These are phyloP conservation scores for Endotrypanum monterogeii DNA, from an alignment of 208 protist genomes.

Conservation along the genomic window DNA sequence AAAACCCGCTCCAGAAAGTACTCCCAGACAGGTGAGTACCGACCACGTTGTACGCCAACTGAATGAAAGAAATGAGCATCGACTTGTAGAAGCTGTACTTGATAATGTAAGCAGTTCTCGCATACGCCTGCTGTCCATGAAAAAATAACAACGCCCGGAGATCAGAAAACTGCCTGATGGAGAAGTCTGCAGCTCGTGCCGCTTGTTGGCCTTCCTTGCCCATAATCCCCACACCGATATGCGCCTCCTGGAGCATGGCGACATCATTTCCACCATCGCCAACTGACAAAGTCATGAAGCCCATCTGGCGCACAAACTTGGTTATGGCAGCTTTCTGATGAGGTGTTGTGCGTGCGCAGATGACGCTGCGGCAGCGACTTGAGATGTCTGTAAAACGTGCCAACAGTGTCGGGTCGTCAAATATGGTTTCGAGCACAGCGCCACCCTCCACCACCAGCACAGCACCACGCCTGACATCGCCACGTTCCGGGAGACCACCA, in stretches of 20 bases:
- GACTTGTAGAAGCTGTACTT: slow-evolving; percentile 99
- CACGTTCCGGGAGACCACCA: neutral
- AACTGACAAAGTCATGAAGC: slow-evolving; percentile 90
- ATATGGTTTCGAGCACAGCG: slow-evolving; percentile 67
- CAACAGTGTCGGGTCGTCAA: slow-evolving; percentile 40
- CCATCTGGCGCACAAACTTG: slow-evolving; percentile 59
- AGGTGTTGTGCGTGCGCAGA: slow-evolving; percentile 95
- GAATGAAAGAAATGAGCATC: slow-evolving; percentile 93
- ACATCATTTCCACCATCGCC: slow-evolving; percentile 97
- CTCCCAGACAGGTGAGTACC: slow-evolving; percentile 72
- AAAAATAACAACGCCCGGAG: slow-evolving; percentile 93
- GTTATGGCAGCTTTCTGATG: slow-evolving; percentile 93
- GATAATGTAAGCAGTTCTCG: slow-evolving; percentile 91
- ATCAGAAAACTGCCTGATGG: slow-evolving; percentile 92
- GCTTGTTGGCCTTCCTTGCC: slow-evolving; percentile 95
- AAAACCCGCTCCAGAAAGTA: slow-evolving; percentile 92
- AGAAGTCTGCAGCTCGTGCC: slow-evolving; percentile 94
- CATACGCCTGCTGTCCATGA: slow-evolving; percentile 94
- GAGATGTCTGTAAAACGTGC: slow-evolving; percentile 60
- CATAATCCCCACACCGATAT: slow-evolving; percentile 92
- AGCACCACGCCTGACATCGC: neutral
- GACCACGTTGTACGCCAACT: slow-evolving; percentile 87
- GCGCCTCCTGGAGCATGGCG: slow-evolving; percentile 94
- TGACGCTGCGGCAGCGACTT: slow-evolving; percentile 77
- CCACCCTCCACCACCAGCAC: slow-evolving; percentile 73